A percentile compares a stretch with the other conserved stretches of the same genome.
phyloP scores from a whole-genome alignment of 192 early-diverging fungal species.

The Tieghemiomyces parasiticus region DNA sequence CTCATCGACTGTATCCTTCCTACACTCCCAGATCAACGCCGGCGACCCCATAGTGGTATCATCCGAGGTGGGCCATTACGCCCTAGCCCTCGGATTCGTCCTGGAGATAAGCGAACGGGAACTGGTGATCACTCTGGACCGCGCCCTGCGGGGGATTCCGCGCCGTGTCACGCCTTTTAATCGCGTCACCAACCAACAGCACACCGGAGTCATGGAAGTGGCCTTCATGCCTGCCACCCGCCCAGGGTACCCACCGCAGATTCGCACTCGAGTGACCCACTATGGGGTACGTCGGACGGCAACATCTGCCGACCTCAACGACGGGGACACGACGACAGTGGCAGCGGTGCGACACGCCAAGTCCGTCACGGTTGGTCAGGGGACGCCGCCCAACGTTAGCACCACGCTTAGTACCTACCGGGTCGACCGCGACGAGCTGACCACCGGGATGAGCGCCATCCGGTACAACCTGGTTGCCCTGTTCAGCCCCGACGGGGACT shows the following conservation, averaged over 20 bases:
- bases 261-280: no score
- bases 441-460: conserved; percentile 44
- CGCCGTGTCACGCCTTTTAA: conserved; percentile 38
- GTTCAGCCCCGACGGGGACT: conserved; percentile 35
- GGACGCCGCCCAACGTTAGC: background rate
- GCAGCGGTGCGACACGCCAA: no score
- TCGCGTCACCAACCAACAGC: conserved; percentile 37
- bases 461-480: conserved; percentile 65
- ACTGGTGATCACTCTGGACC: conserved; percentile 41
- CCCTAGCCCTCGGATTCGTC: conserved; percentile 64
- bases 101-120: conserved; percentile 26
- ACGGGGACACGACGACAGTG: no score
- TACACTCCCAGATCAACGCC: conserved; percentile 22
- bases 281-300: no score
- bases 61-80: conserved; percentile 49
- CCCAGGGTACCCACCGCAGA: no score
- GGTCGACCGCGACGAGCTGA: conserved; percentile 77
- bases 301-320: background rate
- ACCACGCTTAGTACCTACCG: conserved; percentile 20
- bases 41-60: conserved; percentile 80
- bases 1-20: background rate
- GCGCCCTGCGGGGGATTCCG: conserved; percentile 48
- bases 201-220: conserved; percentile 19
- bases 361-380: background rate
- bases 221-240: background rate